Evolutionary conservation across 192 early-diverging fungal genomes (phyloP), one percentile per base, ranked within the genome.

Genomic region (Paraglomus brasilianum): DNA sequence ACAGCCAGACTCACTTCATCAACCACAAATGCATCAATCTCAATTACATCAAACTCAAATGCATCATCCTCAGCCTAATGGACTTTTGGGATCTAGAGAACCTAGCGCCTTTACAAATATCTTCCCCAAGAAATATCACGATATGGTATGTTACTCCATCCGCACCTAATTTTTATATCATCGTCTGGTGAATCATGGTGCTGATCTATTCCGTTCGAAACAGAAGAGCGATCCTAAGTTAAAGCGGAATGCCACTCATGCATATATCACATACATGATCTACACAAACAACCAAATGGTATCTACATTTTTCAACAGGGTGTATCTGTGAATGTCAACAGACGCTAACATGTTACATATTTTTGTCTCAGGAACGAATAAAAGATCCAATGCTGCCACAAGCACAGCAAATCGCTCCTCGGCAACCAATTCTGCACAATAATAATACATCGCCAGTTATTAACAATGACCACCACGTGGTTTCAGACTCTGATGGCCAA

Each of bases 221-320:
- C 72, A 79, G 80, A 81, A 81, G 61, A 74, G 75, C 53, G 68
- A 81, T 71, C 77, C 77, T 39, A 81, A 81, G 46, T 61, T 79
- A 61, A 81, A 81, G 49, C 71, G 78, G 36, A 81, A 81, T 74
- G 80, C 80, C 6, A 72, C 74, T 60, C 80, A 81, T 56, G 74
- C 80, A 42, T 81, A 81, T 61, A 81, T 81, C 11, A 72, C 80
- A 30, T 81, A 81, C 48, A 79, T 81, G 80, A 81, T 81, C 39
- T 81, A 81, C 57, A 78, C 77, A 42, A 74, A 81, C 17, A 74
- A 81, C 17, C 58, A 71, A 53, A 72, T 19, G 71, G 67, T 69
- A 41, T 45, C 53, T 69, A 58, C 36, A 19, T 45, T 41, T 69
- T 39, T 44, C 22, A 47, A 47, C 15, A 22, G 11, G 42, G 5